phyloP scores from a whole-genome alignment of 371 early-diverging fungal genomes.

The Choanephora cucurbitarum region DNA sequence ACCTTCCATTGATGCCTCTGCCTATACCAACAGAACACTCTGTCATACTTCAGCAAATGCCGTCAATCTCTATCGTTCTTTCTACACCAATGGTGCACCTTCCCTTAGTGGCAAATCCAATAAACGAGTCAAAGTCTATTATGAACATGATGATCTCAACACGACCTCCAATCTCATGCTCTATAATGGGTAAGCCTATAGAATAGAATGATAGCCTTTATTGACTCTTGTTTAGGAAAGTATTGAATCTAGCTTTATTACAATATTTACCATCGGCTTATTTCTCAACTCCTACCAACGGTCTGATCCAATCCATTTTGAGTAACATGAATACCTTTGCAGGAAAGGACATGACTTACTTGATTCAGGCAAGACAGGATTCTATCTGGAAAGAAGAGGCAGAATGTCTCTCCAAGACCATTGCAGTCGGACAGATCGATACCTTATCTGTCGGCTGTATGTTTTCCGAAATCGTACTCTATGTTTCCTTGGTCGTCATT shows the following conservation, averaged over 20 bases:
- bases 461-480: constrained; percentile 63
- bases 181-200: constrained; percentile 76
- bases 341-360: constrained; percentile 43
- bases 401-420: constrained; percentile 61
- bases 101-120: constrained; percentile 20
- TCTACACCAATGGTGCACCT: constrained; percentile 35
- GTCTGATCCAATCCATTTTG: constrained; percentile 32
- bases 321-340: constrained; percentile 20
- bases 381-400: constrained; percentile 32
- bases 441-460: constrained; percentile 72
- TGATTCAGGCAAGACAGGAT: constrained; percentile 24
- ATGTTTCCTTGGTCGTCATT: constrained; percentile 63
- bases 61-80: constrained; percentile 30
- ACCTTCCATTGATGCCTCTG: constrained; percentile 40
- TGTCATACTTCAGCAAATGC: constrained; percentile 65
- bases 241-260: constrained; percentile 38
- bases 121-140: constrained; percentile 59
- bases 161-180: constrained; percentile 52
- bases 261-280: constrained; percentile 36
- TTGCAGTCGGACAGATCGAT: constrained; percentile 71
- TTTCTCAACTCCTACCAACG: constrained; percentile 29
- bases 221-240: constrained; percentile 22
- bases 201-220: too few species aligned
- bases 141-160: constrained; percentile 67
- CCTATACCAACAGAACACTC: constrained; percentile 52